A percentile compares a stretch with the other conserved stretches of the same genome.
Evolutionary conservation across 2,329 filamentous ascomycete species (phyloP).

Genomic region (Parastagonospora nodorum): DNA sequence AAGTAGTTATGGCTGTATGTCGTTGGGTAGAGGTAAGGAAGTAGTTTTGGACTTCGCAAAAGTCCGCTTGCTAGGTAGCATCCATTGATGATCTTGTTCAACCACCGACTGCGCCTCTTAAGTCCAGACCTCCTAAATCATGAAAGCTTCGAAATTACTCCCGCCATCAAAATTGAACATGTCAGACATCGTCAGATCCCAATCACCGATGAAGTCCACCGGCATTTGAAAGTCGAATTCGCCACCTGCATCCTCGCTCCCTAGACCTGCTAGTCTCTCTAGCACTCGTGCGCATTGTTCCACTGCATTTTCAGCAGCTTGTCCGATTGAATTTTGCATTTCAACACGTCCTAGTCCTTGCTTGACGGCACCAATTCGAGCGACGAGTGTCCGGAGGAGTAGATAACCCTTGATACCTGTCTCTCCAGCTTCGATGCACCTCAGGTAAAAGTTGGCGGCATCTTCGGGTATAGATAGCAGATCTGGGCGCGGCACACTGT

Average conservation of each 20-base stretch:
- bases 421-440: conserved; percentile 33
- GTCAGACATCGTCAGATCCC: conserved; percentile 23
- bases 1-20: too few species aligned
- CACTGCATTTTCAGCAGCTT: conserved; percentile 21
- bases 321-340: conserved; percentile 14
- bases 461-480: conserved; percentile 25
- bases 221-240: conserved; percentile 13
- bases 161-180: conserved; percentile 14
- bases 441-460: conserved; percentile 23
- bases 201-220: conserved; percentile 19
- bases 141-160: too few species aligned
- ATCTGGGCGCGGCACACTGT: conserved; percentile 25
- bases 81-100: too few species aligned
- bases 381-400: conserved; percentile 21
- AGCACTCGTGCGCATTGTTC: conserved; percentile 25
- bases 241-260: background rate
- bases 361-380: conserved; percentile 28
- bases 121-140: too few species aligned
- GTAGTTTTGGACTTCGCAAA: too few species aligned
- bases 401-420: conserved; percentile 38
- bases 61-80: too few species aligned
- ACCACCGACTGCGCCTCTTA: too few species aligned
- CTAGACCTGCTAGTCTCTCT: conserved; percentile 17
- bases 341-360: conserved; percentile 13
- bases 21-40: too few species aligned